Base-by-base conservation (phyloP, 495 filamentous ascomycete genomes). In the Hypoxylon rickii region DNA sequence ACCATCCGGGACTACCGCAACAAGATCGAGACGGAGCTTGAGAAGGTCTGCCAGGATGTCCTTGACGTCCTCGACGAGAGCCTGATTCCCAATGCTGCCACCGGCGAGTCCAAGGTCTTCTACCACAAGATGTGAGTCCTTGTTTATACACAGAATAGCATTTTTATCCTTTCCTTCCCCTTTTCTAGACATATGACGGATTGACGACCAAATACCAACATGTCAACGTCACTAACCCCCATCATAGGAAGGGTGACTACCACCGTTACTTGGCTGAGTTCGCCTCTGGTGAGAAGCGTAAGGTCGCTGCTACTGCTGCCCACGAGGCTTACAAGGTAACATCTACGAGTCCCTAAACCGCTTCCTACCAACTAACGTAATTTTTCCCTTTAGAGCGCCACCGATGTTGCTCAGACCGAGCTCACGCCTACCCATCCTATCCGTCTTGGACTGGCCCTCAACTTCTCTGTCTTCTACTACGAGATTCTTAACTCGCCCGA, bases 401-500 rank as follows among this genome's bases (percentile, higher is more conserved):
- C 94, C 81, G 95, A 97, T 66, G 95, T 98, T 67, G 94, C 94
- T 54, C 89, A 95, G 78, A 96, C 90, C 59, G 94, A 97, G 73
- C 86, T 98, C 57, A 96, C 95, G 44, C 94, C 94, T 29, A 98
- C 94, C 59, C 94, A 98, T 82, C 94, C 94, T 55, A 98, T 97
- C 76, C 94, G 94, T 65, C 90, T 98, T 57, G 94, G 94, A 70
- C 89, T 98, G 61, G 94, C 94, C 56, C 85, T 98, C 60, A 98
- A 98, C 84, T 98, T 98, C 86, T 97, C 95, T 33, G 94, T 98
- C 63, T 98, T 98, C 82, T 98, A 98, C 86, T 98, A 98, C 74
- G 94, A 98, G 84, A 98, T 98, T 73, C 82, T 98, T 64, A 98
- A 97, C 86, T 96, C 94, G 10, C 94, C 94, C 39, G 94, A 98